Evolutionary conservation across 257 asterid species (phyloP), one percentile per base, ranked within the genome.

Genomic region (Anisodus tanguticus): DNA sequence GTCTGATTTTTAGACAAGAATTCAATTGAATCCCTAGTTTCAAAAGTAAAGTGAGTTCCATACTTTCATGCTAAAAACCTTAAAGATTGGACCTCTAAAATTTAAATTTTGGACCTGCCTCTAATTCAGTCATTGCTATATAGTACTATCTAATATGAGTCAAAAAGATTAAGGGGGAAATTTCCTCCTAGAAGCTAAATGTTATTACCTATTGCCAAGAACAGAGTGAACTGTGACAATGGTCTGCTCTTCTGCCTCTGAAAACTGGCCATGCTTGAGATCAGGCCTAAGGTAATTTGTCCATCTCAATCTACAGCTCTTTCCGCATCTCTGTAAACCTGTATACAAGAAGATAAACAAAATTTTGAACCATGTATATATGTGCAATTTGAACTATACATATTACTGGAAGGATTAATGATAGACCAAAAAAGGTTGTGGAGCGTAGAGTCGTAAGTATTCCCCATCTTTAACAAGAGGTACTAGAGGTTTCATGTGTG

Each of bases 251-350:
- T 96, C 99, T 0, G 89, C 89, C 19, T 96, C 97, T 0, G 98
- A 90, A 90, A 96, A 96, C n/a, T 92, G 98, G 39, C 98, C 98
- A 82, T 93, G 99, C 83, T 94, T 96, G 63, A 96, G 97, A 88
- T 96, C 99, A 1, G 99, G 99, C 2, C 98, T 93, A 72, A 96
- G 98, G 88, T 96, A 96, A 76, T 96, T 96, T 6, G 99, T 96
- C 99, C 99, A 96, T 6, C 99, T 85, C 85, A 96, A 70, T 70
- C 99, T 83, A 59, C 99, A 96, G 83, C 99, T 96, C 91, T 96
- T 96, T 13, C 99, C 98, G 31, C 98, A 94, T 83, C 98, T 89
- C 81, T 94, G 97, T 7, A 96, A 89, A 62, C 99, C 98, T 95
- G 91, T 15, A 53, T 1, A 74, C 15, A 53, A 83, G 16, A 35